These are phyloP conservation scores for Volvox carteri DNA, from an alignment of 163 green algal genomes.

Conservation along the genomic window DNA sequence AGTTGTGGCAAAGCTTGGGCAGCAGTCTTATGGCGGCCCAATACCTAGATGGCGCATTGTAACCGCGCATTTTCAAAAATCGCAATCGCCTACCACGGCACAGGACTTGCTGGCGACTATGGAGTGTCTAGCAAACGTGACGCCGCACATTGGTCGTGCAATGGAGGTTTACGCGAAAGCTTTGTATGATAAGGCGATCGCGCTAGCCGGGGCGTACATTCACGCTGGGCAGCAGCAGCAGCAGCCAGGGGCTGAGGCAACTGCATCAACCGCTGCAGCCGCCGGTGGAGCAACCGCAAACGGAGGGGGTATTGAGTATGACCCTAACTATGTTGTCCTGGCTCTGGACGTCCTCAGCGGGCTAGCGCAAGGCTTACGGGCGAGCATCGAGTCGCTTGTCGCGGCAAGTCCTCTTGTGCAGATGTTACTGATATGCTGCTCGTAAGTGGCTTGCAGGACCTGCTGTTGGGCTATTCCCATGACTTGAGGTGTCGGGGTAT, in stretches of 20 bases:
- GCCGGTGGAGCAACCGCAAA: neutral
- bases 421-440: conserved; percentile 64
- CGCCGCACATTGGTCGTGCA: conserved; percentile 63
- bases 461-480: too few relatives aligned
- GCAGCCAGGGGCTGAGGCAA: neutral
- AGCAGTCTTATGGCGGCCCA: too few relatives aligned
- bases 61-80: too few relatives aligned
- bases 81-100: too few relatives aligned
- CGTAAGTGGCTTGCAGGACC: conserved; percentile 54
- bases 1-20: too few relatives aligned
- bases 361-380: conserved; percentile 82
- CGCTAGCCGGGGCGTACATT: conserved; percentile 57
- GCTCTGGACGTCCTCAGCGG: conserved; percentile 77
- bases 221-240: neutral
- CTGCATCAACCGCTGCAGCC: neutral
- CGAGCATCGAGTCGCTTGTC: conserved; percentile 82
- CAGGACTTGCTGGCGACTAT: conserved; percentile 90
- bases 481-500: too few relatives aligned
- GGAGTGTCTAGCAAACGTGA: conserved; percentile 85
- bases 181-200: conserved; percentile 77
- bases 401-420: conserved; percentile 62
- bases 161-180: conserved; percentile 82
- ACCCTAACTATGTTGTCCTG: conserved; percentile 67
- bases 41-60: too few relatives aligned
- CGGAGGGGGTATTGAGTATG: conserved; percentile 56